phyloP scores from a whole-genome alignment of 208 protist genomes.

The Acanthamoeba sp. region DNA sequence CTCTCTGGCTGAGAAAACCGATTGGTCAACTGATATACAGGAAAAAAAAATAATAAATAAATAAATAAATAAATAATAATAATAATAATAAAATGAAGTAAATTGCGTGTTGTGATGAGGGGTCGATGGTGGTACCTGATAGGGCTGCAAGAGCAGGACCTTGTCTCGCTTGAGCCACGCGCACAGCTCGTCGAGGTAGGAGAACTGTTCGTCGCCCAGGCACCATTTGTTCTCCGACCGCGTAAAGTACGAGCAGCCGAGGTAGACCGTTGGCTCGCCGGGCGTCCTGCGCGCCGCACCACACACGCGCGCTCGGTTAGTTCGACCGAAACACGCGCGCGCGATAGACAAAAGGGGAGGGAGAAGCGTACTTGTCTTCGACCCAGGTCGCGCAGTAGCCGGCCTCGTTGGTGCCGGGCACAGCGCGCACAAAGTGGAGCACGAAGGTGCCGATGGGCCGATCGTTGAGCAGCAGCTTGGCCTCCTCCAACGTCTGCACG shows the following conservation, averaged over 20 bases:
- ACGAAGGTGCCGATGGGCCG: conserved; percentile 30
- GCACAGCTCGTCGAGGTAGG: conserved; percentile 40
- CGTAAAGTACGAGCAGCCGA: conserved; percentile 34
- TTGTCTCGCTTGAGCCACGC: conserved; percentile 57
- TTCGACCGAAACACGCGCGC: background rate
- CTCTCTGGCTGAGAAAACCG: background rate
- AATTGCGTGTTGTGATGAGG: background rate
- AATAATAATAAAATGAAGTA: background rate
- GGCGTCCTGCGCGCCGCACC: background rate
- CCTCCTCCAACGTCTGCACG: conserved; percentile 1
- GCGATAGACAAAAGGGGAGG: background rate
- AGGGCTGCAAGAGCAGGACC: conserved; percentile 38
- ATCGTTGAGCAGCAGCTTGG: conserved; percentile 14
- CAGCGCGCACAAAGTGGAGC: conserved; percentile 15
- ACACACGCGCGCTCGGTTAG: no score
- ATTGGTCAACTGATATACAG: background rate
- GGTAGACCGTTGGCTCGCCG: background rate
- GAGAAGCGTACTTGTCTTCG: conserved; percentile 16
- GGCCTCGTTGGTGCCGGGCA: background rate
- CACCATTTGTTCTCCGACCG: conserved; percentile 34
- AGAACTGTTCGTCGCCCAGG: conserved; percentile 18
- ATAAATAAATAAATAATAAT: background rate
- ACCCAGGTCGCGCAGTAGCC: conserved; percentile 39
- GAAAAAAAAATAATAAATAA: background rate
- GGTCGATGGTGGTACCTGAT: background rate